Conservation (phyloP, 2,329 filamentous ascomycete species). For the Botrytis hyacinthi region DNA sequence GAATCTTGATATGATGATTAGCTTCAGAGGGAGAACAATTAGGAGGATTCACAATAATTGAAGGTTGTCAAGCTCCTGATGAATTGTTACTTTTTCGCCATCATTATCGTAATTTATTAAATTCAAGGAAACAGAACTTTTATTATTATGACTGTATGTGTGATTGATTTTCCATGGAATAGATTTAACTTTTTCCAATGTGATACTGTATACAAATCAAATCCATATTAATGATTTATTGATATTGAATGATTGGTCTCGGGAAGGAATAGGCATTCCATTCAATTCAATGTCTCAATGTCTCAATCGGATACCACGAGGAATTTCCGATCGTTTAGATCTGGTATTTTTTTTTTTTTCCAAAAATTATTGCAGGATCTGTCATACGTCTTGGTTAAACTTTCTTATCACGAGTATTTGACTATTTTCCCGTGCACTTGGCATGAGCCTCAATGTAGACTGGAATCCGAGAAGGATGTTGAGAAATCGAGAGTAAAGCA, state of each 20-base stretch:
- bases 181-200: background rate
- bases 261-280: background rate
- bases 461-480: background rate
- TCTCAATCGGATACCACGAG: slow-evolving; percentile 9
- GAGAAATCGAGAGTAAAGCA: background rate
- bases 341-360: background rate
- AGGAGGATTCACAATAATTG: background rate
- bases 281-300: background rate
- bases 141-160: background rate
- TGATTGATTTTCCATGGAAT: background rate
- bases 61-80: background rate
- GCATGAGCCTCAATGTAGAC: background rate
- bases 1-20: background rate
- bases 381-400: background rate
- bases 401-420: background rate
- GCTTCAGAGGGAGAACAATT: background rate
- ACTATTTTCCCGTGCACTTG: background rate
- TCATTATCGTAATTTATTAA: background rate
- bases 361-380: background rate
- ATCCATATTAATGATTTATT: background rate
- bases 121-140: background rate
- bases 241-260: slow-evolving; percentile 8
- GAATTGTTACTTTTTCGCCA: background rate
- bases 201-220: background rate
- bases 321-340: background rate